Base-by-base conservation (phyloP, 768 basidiomycete genomes). In the Stropharia rugosoannulata region DNA sequence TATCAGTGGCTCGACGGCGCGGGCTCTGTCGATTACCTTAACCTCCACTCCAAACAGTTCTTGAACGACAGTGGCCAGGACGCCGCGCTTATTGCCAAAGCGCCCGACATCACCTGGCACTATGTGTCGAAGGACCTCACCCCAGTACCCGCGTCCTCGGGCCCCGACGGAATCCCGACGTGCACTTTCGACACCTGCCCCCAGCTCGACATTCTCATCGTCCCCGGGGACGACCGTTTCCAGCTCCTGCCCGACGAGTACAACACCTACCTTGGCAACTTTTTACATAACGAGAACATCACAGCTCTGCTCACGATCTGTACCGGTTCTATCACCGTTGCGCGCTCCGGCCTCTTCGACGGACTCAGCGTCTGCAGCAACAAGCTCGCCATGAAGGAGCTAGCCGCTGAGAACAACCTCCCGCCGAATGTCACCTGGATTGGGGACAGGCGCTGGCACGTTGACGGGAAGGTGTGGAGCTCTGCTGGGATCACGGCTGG, bases 381-480 rank as follows among this genome's bases (percentile, higher is more conserved):
- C 57, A 69, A 69, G 49, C 41, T 32, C 11, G 59, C 35, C 0
- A 19, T 70, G 25, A 51, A 56, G 27, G 27, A 15, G 4, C 11
- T 62, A 0, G 60, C 60, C 2, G 22, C 54, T 16, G 38, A 32
- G 5, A 63, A 62, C 2, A 1, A 25, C 12, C 43, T 66, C 36
- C 36, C 62, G 44, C 61, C 57, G 50, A 65, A 64, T 2, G 66
- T 69, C 36, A 60, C 64, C n/a, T 69, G 68, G 68, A 53, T 69
- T 1, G 62, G 62, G 0, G 65, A 69, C 36, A 57, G 48, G 49
- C 55, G 68, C 15, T 69, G 65, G 62, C 41, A 61, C 5, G 50
- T 60, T 10, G 68, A 69, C 47, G 64, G 68, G 32, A 67, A 66
- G 59, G 44, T 69, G 1, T 69, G 68, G 68, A 69, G 66, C 29